Percentiles rank a stretch among this genome's conserved stretches.
Evolutionary conservation across 2,329 filamentous ascomycete species (phyloP).

Genomic region (Colletotrichum magnum): DNA sequence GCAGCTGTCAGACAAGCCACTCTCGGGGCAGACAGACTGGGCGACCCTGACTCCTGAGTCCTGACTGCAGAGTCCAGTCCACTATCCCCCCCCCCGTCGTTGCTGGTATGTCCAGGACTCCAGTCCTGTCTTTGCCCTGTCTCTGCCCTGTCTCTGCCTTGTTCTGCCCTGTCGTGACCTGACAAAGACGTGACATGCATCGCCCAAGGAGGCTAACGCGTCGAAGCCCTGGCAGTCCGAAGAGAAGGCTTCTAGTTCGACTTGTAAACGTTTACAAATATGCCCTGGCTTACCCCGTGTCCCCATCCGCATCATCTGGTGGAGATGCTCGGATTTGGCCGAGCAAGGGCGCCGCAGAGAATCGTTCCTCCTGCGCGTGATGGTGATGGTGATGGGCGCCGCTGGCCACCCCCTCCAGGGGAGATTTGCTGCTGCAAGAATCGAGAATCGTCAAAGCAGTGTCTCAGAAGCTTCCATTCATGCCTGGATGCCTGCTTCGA

Average conservation of each 20-base stretch:
- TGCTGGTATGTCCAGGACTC: too few relatives aligned
- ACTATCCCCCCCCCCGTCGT: too few relatives aligned
- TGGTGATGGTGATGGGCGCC: not conserved
- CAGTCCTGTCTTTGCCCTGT: too few relatives aligned
- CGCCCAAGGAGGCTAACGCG: not conserved
- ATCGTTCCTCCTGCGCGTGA: slow-evolving; percentile 9
- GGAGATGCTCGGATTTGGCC: slow-evolving; percentile 34
- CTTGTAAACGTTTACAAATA: slow-evolving; percentile 8
- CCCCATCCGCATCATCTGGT: slow-evolving; percentile 8
- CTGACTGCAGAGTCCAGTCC: too few relatives aligned
- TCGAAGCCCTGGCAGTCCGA: not conserved
- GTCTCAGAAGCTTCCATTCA: slow-evolving; percentile 40
- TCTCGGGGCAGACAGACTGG: slow-evolving; percentile 8
- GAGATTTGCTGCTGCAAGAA: slow-evolving; percentile 2
- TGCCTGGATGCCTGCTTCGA: slow-evolving; percentile 30
- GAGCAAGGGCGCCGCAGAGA: slow-evolving; percentile 21
- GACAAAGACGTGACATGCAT: slow-evolving; percentile 1
- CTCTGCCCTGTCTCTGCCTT: too few relatives aligned
- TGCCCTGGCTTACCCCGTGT: slow-evolving; percentile 20
- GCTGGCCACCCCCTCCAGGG: not conserved
- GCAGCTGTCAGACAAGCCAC: slow-evolving; percentile 34
- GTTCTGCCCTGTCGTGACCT: too few relatives aligned
- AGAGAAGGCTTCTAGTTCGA: slow-evolving; percentile 12
- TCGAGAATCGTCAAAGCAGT: slow-evolving; percentile 30
- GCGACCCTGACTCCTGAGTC: not conserved